Base-by-base conservation (phyloP, 2,329 filamentous ascomycete species). In the Meredithiella fracta region DNA sequence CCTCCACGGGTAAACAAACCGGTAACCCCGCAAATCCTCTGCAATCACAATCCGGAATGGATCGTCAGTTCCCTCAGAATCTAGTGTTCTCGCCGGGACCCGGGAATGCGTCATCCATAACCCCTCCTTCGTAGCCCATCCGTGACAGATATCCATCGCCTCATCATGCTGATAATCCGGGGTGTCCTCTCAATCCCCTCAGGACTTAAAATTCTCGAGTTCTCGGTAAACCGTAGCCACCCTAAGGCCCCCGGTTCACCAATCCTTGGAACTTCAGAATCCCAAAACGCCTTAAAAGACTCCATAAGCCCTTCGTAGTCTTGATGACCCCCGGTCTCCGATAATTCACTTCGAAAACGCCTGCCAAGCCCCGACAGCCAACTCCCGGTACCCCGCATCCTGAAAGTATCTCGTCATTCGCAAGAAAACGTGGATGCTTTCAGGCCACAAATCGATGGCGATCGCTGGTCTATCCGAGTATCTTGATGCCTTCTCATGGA, bases 351-450 rank as follows among this genome's bases (percentile, higher is more conserved):
- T 96, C 91, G 0, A 96, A 68, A 85, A 63, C 4, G 80, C 85
- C 68, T 97, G 91, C 89, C 91, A 96, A 3, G 84, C 74, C 8
- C 83, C 87, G 2, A 86, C 71, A 1, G 87, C 83, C 29, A 86
- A 71, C 65, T 96, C 91, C 47, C 74, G 71, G 64, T 85, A 95
- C 0, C 91, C 91, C 49, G 85, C 74, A 64, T 94, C 83, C 47
- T 80, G 73, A 29, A 91, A 72, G 63, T 92, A 85, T 1, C 79
- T 67, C 0, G 86, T 91, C n/a, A 83, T 65, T 42, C 87, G 78
- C 1, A 94, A 70, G 17, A 95, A 77, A 1, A 94, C 68, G 64
- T 94, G 87, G 1, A 87, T 68, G 1, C 64, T 64, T 58, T 72
- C 68, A 3, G 40, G 17, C 38, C 60, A 61, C 17, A 57, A 17